Conservation (phyloP, 495 filamentous ascomycete species). For the Talaromyces borbonicus region DNA sequence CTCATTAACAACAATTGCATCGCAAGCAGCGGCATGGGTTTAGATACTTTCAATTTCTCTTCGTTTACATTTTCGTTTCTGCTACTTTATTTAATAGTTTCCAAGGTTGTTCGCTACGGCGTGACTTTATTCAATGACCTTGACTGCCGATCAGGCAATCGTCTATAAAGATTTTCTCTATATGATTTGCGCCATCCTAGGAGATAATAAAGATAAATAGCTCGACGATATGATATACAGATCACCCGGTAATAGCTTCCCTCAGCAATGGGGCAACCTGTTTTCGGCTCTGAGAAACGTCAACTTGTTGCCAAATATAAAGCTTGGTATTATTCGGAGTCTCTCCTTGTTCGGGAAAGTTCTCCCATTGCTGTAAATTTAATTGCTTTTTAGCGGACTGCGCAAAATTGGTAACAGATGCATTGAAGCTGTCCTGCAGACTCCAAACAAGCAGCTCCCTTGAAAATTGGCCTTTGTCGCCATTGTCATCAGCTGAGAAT, state of each 20-base stretch:
- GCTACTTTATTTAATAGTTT: background rate
- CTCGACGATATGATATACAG: background rate
- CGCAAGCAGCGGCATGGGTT: constrained; percentile 2
- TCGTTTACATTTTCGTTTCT: constrained; percentile 6
- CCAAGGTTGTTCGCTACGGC: background rate
- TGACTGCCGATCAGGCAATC: too few relatives aligned
- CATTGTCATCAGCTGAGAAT: constrained; percentile 36
- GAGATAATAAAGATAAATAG: background rate
- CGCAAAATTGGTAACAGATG: constrained; percentile 45
- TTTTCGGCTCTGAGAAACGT: constrained; percentile 67
- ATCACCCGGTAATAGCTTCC: constrained; percentile 41
- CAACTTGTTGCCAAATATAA: constrained; percentile 57
- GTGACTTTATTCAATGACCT: too few relatives aligned
- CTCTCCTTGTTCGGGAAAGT: background rate
- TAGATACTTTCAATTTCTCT: constrained; percentile 2
- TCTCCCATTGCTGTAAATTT: constrained; percentile 46
- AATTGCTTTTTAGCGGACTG: constrained; percentile 36
- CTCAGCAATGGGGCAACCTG: constrained; percentile 80
- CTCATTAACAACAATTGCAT: constrained; percentile 1
- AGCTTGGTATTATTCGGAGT: constrained; percentile 8
- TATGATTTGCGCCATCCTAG: background rate
- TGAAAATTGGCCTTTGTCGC: constrained; percentile 35
- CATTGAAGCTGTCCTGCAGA: constrained; percentile 25
- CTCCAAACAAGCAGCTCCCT: constrained; percentile 70
- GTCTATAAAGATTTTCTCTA: background rate